Evolutionary conservation across 2,329 filamentous ascomycete genomes (phyloP).

Genomic region (Coniochaeta ligniaria): DNA sequence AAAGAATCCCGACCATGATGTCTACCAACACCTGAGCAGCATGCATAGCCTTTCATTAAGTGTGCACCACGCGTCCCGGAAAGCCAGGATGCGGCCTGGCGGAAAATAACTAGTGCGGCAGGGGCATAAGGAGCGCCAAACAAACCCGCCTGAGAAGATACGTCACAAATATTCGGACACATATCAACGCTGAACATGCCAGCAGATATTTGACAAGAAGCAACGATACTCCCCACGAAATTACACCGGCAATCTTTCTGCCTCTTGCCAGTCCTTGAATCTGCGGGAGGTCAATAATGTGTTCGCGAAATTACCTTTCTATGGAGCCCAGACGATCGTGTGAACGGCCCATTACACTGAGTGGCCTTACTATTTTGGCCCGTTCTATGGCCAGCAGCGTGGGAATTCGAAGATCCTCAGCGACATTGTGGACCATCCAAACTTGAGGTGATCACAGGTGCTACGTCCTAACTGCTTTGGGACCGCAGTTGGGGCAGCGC

Average conservation of each 20-base stretch:
- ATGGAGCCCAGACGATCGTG: not conserved
- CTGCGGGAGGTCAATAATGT: not conserved
- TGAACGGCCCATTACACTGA: slow-evolving; percentile 4
- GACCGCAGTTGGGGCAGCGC: no score
- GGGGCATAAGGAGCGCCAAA: not conserved
- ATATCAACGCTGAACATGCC: not conserved
- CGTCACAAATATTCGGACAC: not conserved
- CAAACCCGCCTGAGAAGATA: not conserved
- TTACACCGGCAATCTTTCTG: not conserved
- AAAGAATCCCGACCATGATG: not conserved
- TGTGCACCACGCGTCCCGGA: not conserved
- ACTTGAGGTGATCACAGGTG: no score
- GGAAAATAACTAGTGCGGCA: not conserved
- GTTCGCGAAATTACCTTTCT: not conserved
- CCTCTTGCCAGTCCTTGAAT: not conserved
- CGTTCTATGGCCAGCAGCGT: no score
- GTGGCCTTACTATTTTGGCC: no score
- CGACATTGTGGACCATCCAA: no score
- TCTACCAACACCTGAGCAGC: no score
- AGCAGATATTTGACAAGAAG: not conserved
- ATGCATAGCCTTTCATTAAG: not conserved
- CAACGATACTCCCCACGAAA: not conserved
- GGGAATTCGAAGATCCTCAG: no score
- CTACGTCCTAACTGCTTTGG: no score
- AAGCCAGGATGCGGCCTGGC: not conserved